phyloP scores from a whole-genome alignment of 2,329 filamentous ascomycete genomes.

The Ophiostoma pallidulum region DNA sequence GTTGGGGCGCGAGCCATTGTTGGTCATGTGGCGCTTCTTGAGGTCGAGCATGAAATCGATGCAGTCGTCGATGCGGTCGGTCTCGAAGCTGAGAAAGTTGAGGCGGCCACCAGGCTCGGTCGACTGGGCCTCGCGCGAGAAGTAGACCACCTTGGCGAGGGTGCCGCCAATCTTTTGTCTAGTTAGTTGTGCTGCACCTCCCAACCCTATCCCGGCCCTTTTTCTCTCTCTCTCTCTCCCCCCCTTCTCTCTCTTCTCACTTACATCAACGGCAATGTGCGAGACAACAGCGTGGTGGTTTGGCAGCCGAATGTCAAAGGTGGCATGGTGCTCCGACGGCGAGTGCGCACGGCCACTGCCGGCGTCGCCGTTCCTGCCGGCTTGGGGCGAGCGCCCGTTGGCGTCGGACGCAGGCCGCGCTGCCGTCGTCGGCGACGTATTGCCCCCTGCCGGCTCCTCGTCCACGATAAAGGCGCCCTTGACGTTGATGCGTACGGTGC shows the following conservation, averaged over 20 bases:
- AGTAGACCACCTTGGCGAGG: slow-evolving; percentile 93
- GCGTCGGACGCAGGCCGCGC: neutral
- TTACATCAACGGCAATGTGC: slow-evolving; percentile 91
- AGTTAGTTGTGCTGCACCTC: too few relatives aligned
- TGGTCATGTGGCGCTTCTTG: slow-evolving; percentile 67
- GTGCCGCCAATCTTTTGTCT: slow-evolving; percentile 75
- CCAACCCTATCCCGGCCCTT: too few relatives aligned
- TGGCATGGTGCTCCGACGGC: slow-evolving; percentile 50
- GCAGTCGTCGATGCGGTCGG: slow-evolving; percentile 85
- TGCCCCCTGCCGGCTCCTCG: slow-evolving; percentile 50
- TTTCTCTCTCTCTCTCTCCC: neutral
- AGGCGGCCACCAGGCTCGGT: slow-evolving; percentile 76
- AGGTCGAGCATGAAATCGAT: slow-evolving; percentile 84
- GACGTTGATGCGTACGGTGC: slow-evolving; percentile 87
- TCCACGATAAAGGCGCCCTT: slow-evolving; percentile 95
- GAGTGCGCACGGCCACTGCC: slow-evolving; percentile 18
- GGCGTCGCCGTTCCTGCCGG: slow-evolving; percentile 22
- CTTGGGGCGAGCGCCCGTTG: neutral
- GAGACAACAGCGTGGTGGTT: slow-evolving; percentile 93
- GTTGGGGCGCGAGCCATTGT: slow-evolving; percentile 61
- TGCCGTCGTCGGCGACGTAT: slow-evolving; percentile 11
- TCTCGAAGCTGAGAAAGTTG: slow-evolving; percentile 95
- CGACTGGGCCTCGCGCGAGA: slow-evolving; percentile 76
- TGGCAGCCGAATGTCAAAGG: slow-evolving; percentile 88
- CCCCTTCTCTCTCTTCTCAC: slow-evolving; percentile 25